These are phyloP conservation scores for Selaginella moellendorffii DNA, from an alignment of 75 land plant genomes.

Conservation along the genomic window DNA sequence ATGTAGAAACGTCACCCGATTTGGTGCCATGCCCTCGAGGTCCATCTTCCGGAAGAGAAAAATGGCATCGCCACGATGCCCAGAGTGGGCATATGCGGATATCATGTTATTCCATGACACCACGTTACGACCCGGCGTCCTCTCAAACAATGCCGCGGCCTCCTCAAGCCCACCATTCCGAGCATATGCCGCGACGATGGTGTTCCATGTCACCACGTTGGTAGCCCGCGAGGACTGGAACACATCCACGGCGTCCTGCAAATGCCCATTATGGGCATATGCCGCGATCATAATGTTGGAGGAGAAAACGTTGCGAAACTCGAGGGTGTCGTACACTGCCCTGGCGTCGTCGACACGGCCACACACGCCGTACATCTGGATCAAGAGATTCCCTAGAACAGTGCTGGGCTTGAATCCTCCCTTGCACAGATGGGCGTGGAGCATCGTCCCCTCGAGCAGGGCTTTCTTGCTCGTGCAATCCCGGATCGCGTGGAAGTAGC, in stretches of 20 bases:
- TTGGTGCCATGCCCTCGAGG: not conserved
- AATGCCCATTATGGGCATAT: conserved; percentile 1
- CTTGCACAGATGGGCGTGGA: conserved; percentile 2
- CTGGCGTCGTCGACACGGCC: not conserved
- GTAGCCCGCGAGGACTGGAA: not conserved
- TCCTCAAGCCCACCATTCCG: not conserved
- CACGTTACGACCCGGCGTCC: not conserved
- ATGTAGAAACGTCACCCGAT: not conserved
- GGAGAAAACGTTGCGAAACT: not conserved
- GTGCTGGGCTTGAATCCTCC: not conserved
- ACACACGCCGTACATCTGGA: conserved; percentile 5
- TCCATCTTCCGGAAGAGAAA: not conserved
- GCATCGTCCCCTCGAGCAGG: not conserved
- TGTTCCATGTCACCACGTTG: not conserved
- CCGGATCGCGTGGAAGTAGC: not conserved
- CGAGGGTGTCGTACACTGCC: not conserved
- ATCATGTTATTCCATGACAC: not conserved
- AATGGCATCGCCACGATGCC: not conserved
- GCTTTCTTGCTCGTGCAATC: not conserved
- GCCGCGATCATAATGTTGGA: conserved; percentile 9
- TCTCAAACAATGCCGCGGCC: not conserved
- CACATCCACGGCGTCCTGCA: not conserved
- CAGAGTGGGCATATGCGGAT: not conserved
- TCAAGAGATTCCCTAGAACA: not conserved
- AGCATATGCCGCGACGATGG: conserved; percentile 1